Base-by-base conservation (phyloP, 2,329 filamentous ascomycete genomes). In the Eutypa lata region DNA sequence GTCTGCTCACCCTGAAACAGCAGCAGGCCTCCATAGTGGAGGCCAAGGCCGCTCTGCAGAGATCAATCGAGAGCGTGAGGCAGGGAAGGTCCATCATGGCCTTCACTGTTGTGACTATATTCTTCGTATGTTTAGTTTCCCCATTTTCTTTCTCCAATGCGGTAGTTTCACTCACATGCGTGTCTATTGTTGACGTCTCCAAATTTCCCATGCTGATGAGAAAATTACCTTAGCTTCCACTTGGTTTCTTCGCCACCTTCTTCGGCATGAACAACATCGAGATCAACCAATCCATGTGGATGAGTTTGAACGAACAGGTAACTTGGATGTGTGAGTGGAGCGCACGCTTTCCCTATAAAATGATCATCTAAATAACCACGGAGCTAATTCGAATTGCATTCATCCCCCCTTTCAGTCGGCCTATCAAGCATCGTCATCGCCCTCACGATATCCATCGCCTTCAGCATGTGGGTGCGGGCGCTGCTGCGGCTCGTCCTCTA, bases 251-350 rank as follows among this genome's bases (percentile, higher is more conserved):
- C n/a, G 62, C 71, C 0, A 65, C 65, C 4, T 54, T 73, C 7
- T 73, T 74, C 35, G 71, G 72, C 1, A 73, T 73, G 72, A 73
- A 73, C 38, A 61, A 65, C 11, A 18, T 7, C 1, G 63, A 67
- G 3, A 56, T 65, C 11, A 62, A 60, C 26, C 5, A 47, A 0
- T 57, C 61, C 2, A 53, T 50, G 5, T 50, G 47, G 7, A 59
- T 63, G 52, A 47, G 49, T 1, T 51, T 65, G 4, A 44, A 37
- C 6, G 31, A 58, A 0, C 58, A 63, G 43, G 48, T 63, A 14
- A 51, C 24, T 3, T 59, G 49, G 16, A 64, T 66, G 60, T 61
- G 63, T 65, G 59, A 57, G 61, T 47, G n/a, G n/a, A n/a, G n/a
- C n/a, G n/a, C n/a, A n/a, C n/a, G n/a, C n/a, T n/a, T n/a, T n/a